Evolutionary conservation across 2,329 filamentous ascomycete species (phyloP), one percentile per base, ranked within the genome.

Genomic region (Colletotrichum sp.): DNA sequence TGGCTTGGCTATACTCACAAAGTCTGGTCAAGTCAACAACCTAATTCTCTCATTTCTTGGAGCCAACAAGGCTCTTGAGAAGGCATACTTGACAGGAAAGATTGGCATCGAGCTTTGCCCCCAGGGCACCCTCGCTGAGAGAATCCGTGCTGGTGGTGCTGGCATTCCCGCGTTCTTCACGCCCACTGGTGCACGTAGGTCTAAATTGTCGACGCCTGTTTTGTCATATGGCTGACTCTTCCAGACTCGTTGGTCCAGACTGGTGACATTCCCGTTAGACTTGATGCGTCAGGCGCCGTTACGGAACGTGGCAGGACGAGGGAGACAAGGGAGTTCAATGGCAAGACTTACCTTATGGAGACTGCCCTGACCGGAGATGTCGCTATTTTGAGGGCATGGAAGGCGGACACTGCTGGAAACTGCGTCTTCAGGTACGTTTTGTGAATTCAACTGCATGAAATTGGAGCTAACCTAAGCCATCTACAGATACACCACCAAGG

Each of bases 121-220:
- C 0, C 94, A 96, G 80, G 94, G 94, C 6, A 94, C 93, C 0
- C 87, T 95, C 68, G 93, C 93, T 0, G 93, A 95, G 86, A 89
- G 94, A 78, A 90, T 95, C 80, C 88, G 94, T 57, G 93, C 93
- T 8, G 94, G 92, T 2, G 94, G 94, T 6, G 93, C 93, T 28
- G 94, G 94, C 10, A 95, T 96, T 67, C 94, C 94, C 2, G 94
- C 94, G 0, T 96, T 97, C 82, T 97, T 93, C 81, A 96, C 95
- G 0, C 93, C 94, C 1, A 95, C 95, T 0, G 95, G 92, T 72
- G 91, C 91, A 49, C 89, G 91, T 92, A 87, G 81, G 74, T 68
- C 4, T 15, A 89, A 88, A 5, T 16, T 12, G 3, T 2, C 0
- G 30, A 2, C 12, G 8, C 2, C 5, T 9, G 3, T 15, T 10